These are phyloP conservation scores for Macrophomina pseudophaseolina DNA, from an alignment of 2,329 filamentous ascomycete genomes.

Conservation along the genomic window DNA sequence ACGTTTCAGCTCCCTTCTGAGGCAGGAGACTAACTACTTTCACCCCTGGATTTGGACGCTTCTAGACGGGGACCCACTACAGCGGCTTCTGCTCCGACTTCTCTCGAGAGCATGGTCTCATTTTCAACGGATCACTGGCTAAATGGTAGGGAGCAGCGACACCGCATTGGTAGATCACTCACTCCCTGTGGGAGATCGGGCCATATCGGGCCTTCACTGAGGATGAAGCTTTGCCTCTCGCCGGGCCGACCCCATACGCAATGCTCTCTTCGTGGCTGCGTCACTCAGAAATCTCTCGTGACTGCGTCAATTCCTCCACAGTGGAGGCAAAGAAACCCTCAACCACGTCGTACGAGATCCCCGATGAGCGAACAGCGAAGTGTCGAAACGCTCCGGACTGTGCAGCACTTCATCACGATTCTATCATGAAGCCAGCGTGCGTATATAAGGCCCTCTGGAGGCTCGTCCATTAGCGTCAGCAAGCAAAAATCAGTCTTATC, in stretches of 20 bases:
- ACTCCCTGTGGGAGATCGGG: conserved; percentile 10
- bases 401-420: not conserved
- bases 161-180: conserved; percentile 15
- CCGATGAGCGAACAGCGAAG: not conserved
- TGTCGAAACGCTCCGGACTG: not conserved
- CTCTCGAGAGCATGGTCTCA: conserved; percentile 18
- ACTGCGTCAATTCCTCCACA: conserved; percentile 8
- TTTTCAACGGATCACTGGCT: conserved; percentile 12
- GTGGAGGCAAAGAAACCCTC: not conserved
- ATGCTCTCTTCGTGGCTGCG: not conserved
- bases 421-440: not conserved
- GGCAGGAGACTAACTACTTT: not conserved
- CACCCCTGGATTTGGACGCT: not conserved
- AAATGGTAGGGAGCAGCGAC: not conserved
- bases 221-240: not conserved
- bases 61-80: not conserved
- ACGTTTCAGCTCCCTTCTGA: not conserved
- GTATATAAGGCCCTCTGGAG: not conserved
- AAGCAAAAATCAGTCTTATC: not conserved
- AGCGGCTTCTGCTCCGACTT: conserved; percentile 1
- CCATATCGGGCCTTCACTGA: not conserved
- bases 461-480: not conserved
- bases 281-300: conserved; percentile 7
- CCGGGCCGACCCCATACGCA: conserved; percentile 14
- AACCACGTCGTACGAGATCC: conserved; percentile 12